phyloP scores from a whole-genome alignment of 2,329 filamentous ascomycete species.

The Sporothrix pseudoabietina region DNA sequence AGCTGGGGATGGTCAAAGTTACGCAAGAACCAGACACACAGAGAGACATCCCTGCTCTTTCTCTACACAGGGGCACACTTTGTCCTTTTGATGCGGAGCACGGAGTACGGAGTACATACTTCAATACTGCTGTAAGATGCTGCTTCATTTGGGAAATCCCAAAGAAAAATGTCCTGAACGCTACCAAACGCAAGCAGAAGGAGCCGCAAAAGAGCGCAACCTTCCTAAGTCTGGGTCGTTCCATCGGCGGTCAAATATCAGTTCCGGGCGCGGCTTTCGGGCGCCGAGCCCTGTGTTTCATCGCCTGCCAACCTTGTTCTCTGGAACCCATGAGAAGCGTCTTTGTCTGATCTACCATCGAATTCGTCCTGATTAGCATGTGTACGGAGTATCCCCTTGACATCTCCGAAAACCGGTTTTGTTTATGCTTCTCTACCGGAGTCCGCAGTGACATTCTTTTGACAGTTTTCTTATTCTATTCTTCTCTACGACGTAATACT shows the following conservation, averaged over 20 bases:
- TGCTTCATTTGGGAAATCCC: not conserved
- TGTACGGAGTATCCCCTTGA: constrained; percentile 11
- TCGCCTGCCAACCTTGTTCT: constrained; percentile 20
- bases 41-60: not conserved
- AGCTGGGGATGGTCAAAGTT: not conserved
- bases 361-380: constrained; percentile 22
- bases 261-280: not conserved
- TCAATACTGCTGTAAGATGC: too few species aligned
- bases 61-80: not conserved
- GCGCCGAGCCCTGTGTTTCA: constrained; percentile 17
- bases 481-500: not conserved
- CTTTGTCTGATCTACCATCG: constrained; percentile 20
- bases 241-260: constrained; percentile 20
- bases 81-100: not conserved
- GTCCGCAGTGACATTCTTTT: not conserved
- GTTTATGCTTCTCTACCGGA: not conserved
- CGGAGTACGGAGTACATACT: too few species aligned
- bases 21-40: not conserved
- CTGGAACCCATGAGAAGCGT: constrained; percentile 45
- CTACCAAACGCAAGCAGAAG: not conserved
- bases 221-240: not conserved
- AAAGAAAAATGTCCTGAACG: not conserved
- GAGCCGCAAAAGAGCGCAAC: not conserved
- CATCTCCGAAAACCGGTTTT: not conserved
- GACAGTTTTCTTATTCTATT: not conserved